Base-by-base conservation (phyloP, 2,329 filamentous ascomycete species). In the Talaromyces pinophilus region DNA sequence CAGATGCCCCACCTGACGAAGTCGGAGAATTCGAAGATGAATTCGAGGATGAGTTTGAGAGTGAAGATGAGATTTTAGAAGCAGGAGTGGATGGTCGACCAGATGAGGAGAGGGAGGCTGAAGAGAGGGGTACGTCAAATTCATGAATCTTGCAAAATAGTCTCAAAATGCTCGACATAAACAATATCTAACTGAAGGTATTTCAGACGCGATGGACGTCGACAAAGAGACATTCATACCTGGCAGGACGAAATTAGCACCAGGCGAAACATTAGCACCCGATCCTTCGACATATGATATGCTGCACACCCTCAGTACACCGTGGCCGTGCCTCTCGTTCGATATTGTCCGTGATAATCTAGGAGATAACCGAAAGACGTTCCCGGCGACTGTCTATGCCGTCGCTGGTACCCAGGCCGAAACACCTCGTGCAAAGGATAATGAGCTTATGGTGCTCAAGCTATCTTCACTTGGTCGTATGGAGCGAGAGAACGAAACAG, bases 281-380 rank as follows among this genome's bases (percentile, higher is more conserved):
- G 95, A 99, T 80, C 85, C 92, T 67, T 92, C 91, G n/a, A 94
- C 94, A 5, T 99, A 99, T 82, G 91, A 97, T 78, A 96, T 99
- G 93, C 88, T 99, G 67, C 95, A 99, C 83, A 92, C 88, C 68
- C 86, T 99, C 70, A 95, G 91, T 79, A 93, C 93, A 7, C 93
- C 93, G 0, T 99, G 95, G 95, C 95, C 95, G 2, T 99, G 95
- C 77, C 86, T 99, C 17, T 98, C 94, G 1, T 97, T 97, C 80
- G 95, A 98, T 77, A 90, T 99, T 67, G 81, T 99, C 69, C 89
- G 86, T 72, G 95, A 99, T 80, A 84, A 85, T 62, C 86, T 99
- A 19, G 95, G 95, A 71, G 90, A 97, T 76, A 89, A 92, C 79
- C 90, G 95, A 75, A 96, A 90, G 78, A 89, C 90, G n/a, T 99